Conservation (phyloP, 1,284 basidiomycete genomes). For the Cryptococcus floricola region DNA sequence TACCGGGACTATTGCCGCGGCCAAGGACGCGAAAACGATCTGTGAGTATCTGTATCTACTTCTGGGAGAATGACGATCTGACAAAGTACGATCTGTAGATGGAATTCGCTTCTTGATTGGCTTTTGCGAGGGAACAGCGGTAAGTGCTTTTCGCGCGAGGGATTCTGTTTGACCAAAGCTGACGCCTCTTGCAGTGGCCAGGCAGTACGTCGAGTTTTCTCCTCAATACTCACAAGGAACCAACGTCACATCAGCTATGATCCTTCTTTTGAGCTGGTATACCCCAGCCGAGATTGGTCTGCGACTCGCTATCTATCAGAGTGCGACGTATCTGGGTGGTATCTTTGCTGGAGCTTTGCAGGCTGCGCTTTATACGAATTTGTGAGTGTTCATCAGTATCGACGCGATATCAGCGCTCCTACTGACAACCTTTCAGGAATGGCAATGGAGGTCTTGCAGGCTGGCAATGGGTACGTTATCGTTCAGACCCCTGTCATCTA, state of each 20-base stretch:
- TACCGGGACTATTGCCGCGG: slow-evolving; percentile 10
- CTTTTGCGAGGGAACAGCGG: slow-evolving; percentile 20
- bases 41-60: slow-evolving; percentile 5
- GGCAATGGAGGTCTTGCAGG: slow-evolving; percentile 7
- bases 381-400: slow-evolving; percentile 9
- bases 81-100: background rate
- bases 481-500: too few relatives aligned
- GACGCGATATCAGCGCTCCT: too few relatives aligned
- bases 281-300: slow-evolving; percentile 22
- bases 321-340: slow-evolving; percentile 17
- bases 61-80: too few relatives aligned
- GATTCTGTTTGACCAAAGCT: background rate
- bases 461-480: slow-evolving; percentile 14
- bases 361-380: slow-evolving; percentile 19
- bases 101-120: slow-evolving; percentile 16
- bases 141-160: background rate
- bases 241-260: slow-evolving; percentile 2
- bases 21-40: slow-evolving; percentile 5
- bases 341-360: slow-evolving; percentile 25
- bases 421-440: background rate
- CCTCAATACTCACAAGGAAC: background rate
- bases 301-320: slow-evolving; percentile 23
- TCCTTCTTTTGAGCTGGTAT: slow-evolving; percentile 18
- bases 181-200: too few relatives aligned
- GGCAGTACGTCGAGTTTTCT: background rate